Base-by-base conservation (phyloP, 176 grass and related monocot genomes). In the Avena atlantica region DNA sequence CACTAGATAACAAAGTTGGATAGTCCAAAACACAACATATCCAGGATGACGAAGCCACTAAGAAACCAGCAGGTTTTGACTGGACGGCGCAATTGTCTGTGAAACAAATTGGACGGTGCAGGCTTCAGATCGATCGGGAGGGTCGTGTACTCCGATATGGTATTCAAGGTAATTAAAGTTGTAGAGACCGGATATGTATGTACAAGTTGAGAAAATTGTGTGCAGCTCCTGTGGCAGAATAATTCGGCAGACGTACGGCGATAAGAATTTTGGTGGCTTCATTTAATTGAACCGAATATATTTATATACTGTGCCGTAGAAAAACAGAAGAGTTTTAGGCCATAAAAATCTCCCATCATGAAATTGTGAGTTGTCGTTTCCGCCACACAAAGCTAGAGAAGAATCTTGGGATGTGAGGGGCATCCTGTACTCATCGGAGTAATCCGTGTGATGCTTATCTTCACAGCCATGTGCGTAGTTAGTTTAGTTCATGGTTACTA, bases 401-500 rank as follows among this genome's bases (percentile, higher is more conserved):
- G 27, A 45, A 15, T 25, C 78, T 24, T 12, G 3, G 0, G 5
- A 1, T 80, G 59, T 44, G 7, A 44, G 42, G 3, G 77, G 12
- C 57, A 62, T 61, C n/a, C 37, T 24, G 27, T 9, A 63, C 31
- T 23, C 34, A 6, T 11, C 2, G 52, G 66, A 72, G 69, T n/a
- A 20, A 0, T 37, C 9, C 37, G 52, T 12, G 27, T 17, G 71
- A 50, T 50, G 11, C 44, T 74, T 50, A 13, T 52, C 13, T 3
- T 17, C 21, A 25, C 2, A 15, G 50, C 6, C 74, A 45, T 79
- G 20, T 61, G 77, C 20, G 23, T 8, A 79, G 5, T 9, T 77
- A 70, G 80, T 70, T 82, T 81, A 70, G 48, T 20, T 52, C 13
- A 5, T 31, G 82, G 44, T 59, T 25, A 83, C 6, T 44, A 44